Conservation (phyloP, 2,329 filamentous ascomycete genomes). For the Dothideomycetidae sp. region DNA sequence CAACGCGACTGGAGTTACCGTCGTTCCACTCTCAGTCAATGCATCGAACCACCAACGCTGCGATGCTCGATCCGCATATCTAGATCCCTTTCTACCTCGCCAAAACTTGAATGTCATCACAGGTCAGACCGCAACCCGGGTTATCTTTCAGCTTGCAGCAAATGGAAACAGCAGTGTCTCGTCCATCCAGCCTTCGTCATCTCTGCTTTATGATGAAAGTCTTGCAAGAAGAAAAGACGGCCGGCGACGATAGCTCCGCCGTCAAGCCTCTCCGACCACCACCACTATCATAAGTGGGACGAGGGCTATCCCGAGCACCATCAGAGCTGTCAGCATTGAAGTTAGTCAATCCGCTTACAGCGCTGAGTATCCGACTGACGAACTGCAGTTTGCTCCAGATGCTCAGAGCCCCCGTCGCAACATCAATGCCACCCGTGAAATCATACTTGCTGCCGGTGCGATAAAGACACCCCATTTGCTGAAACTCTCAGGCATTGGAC, state of each 20-base stretch:
- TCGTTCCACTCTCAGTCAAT: slow-evolving; percentile 24
- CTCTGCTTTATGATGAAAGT: neutral
- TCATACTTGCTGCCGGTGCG: slow-evolving; percentile 20
- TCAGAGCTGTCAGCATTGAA: no score
- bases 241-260: neutral
- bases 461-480: slow-evolving; percentile 20
- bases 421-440: slow-evolving; percentile 17
- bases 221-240: neutral
- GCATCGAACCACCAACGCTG: slow-evolving; percentile 26
- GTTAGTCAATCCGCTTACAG: no score
- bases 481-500: slow-evolving; percentile 42
- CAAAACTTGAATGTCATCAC: slow-evolving; percentile 26
- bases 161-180: slow-evolving; percentile 9
- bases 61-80: slow-evolving; percentile 29
- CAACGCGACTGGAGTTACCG: slow-evolving; percentile 24
- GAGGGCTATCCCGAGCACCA: no score
- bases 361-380: no score
- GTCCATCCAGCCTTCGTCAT: neutral
- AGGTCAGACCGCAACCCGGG: slow-evolving; percentile 23
- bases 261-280: neutral
- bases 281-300: no score
- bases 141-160: slow-evolving; percentile 18
- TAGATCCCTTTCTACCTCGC: slow-evolving; percentile 21
- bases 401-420: slow-evolving; percentile 13
- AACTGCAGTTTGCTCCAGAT: slow-evolving; percentile 16